Evolutionary conservation across 345 rosid species (phyloP), one percentile per base, ranked within the genome.

Genomic region (Citrus australasica): DNA sequence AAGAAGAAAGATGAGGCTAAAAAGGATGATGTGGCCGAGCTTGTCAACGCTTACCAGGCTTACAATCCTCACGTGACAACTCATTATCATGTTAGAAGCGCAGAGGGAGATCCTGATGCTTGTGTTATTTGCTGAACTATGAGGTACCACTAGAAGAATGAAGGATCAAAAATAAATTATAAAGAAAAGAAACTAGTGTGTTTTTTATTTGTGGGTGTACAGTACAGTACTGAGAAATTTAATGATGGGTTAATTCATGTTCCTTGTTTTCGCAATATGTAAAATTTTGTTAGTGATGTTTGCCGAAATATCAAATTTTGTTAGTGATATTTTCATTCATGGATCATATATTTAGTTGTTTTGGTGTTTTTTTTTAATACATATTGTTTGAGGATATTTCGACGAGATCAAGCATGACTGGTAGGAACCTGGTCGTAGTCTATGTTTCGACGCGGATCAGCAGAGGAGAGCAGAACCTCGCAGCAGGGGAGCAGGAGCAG

Each of bases 61-160:
- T 78, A 80, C 10, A 17, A 85, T 73, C 85, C 83, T 53, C 42
- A 51, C 24, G 13, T 73, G 76, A 58, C 80, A 9, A 5, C 64
- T 2, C 42, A 75, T 30, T 81, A 82, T 55, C 35, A 11, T 38
- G 85, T 63, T 1, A 76, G 73, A 71, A 79, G 78, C 37, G 74
- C 30, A 4, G 87, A 86, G 69, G 91, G 87, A 56, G 81, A 83
- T 70, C 83, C 90, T 5, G 74, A 78, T 78, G 69, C 78, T 42
- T 89, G 92, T 53, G 79, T 87, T 37, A 89, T 89, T 48, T 87
- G 85, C 33, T 87, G 71, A 58, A 3, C n/a, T 3, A 35, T 60
- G 25, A 22, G 37, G 30, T 4, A 56, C n/a, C 11, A 11, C 25
- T n/a, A 37, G 61, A 24, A 8, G 17, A 30, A 25, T 9, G 3